Evolutionary conservation across 2,329 filamentous ascomycete genomes (phyloP).

Genomic region (Rhytidhysteron rufulum): DNA sequence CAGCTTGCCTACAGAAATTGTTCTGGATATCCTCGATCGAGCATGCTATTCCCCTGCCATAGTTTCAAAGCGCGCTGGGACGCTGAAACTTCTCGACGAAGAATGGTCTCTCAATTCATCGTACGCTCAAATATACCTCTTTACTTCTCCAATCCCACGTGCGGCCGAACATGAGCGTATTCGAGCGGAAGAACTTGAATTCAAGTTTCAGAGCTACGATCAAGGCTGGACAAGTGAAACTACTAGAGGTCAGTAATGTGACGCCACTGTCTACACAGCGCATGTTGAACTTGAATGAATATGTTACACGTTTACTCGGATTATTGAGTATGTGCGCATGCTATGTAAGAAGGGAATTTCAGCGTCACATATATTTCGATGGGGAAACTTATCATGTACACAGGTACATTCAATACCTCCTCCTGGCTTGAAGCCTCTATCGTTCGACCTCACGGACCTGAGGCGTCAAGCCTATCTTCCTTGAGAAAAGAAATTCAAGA

Average conservation of each 20-base stretch:
- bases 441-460: slow-evolving; percentile 18
- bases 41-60: slow-evolving; percentile 23
- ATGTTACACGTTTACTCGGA: background rate
- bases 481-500: too few relatives aligned
- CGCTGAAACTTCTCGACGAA: slow-evolving; percentile 4
- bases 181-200: slow-evolving; percentile 21
- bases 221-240: slow-evolving; percentile 31
- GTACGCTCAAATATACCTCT: slow-evolving; percentile 16
- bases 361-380: background rate
- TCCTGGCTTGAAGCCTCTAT: slow-evolving; percentile 33
- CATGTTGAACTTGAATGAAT: background rate
- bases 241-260: slow-evolving; percentile 12
- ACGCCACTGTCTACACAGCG: background rate
- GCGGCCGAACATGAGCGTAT: slow-evolving; percentile 9
- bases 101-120: slow-evolving; percentile 3
- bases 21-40: slow-evolving; percentile 22
- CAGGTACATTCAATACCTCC: slow-evolving; percentile 21
- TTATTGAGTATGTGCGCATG: background rate
- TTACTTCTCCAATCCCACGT: slow-evolving; percentile 9
- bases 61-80: slow-evolving; percentile 4
- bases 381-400: background rate
- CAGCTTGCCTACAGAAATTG: slow-evolving; percentile 26
- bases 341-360: background rate
- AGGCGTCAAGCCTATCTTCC: too few relatives aligned
- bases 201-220: slow-evolving; percentile 20